A percentile compares a stretch with the other conserved stretches of the same genome.
Evolutionary conservation across 805 yeast species (phyloP).

Genomic region (Ogataea haglerorum): DNA sequence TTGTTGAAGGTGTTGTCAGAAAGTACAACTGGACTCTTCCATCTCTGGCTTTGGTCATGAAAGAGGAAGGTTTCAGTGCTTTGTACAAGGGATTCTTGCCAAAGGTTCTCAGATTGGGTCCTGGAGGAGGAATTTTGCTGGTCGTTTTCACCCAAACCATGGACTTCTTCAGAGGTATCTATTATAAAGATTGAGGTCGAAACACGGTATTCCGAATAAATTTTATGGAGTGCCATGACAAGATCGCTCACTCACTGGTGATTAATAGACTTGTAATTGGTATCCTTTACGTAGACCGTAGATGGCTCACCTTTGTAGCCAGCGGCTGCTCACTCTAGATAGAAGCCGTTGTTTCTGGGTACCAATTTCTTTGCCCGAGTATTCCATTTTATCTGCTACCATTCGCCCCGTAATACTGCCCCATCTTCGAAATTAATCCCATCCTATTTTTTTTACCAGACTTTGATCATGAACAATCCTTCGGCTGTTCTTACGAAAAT

Average conservation of each 20-base stretch:
- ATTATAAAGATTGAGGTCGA: slow-evolving; percentile 30
- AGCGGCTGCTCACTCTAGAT: neutral
- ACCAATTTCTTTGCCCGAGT: neutral
- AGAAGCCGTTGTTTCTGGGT: neutral
- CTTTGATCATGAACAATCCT: slow-evolving; percentile 28
- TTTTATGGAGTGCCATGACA: neutral
- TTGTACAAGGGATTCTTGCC: slow-evolving; percentile 96
- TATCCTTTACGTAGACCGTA: neutral
- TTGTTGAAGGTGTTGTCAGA: slow-evolving; percentile 68
- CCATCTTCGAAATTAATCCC: neutral
- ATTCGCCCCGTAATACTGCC: neutral
- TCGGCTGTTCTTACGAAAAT: slow-evolving; percentile 64
- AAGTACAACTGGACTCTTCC: slow-evolving; percentile 94
- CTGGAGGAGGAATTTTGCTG: slow-evolving; percentile 97
- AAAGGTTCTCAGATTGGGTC: slow-evolving; percentile 94
- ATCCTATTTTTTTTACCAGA: slow-evolving; percentile 1
- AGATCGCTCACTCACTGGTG: neutral
- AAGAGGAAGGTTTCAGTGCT: slow-evolving; percentile 90
- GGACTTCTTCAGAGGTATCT: slow-evolving; percentile 81
- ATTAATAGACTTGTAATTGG: neutral
- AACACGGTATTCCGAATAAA: neutral
- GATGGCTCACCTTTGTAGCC: neutral
- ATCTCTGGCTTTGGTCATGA: slow-evolving; percentile 64
- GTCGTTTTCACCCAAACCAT: slow-evolving; percentile 94
- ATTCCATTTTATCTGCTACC: neutral